phyloP scores from a whole-genome alignment of 2,329 filamentous ascomycete species.

The Coniella lustricola region DNA sequence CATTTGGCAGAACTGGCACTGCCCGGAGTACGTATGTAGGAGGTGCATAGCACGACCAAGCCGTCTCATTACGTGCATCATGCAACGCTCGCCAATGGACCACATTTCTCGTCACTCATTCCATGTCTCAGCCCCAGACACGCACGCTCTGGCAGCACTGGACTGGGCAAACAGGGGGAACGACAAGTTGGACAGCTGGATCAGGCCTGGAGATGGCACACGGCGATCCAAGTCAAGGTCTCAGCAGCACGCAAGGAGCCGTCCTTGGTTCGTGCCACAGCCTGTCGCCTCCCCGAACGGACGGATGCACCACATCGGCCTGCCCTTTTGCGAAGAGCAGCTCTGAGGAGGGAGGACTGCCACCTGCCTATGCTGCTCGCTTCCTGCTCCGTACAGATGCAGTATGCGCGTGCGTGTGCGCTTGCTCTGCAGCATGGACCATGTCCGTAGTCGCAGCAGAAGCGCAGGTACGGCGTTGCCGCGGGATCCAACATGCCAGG shows the following conservation, averaged over 20 bases:
- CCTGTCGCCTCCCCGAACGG: too few relatives aligned
- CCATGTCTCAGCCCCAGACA: background rate
- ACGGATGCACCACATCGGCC: too few relatives aligned
- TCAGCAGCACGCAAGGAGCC: too few relatives aligned
- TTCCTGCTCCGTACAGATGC: too few relatives aligned
- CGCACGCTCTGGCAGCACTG: background rate
- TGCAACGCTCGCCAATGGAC: background rate
- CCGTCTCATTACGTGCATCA: too few relatives aligned
- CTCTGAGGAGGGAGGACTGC: too few relatives aligned
- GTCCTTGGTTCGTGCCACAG: too few relatives aligned
- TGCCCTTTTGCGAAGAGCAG: too few relatives aligned
- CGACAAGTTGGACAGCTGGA: background rate
- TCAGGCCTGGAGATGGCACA: too few relatives aligned
- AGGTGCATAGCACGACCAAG: background rate
- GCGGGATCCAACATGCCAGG: background rate
- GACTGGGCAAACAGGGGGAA: background rate
- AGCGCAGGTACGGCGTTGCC: slow-evolving; percentile 3
- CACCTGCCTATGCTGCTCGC: too few relatives aligned
- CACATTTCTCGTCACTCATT: background rate
- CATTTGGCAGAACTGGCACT: background rate
- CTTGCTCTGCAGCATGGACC: background rate
- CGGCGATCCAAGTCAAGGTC: too few relatives aligned
- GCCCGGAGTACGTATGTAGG: too few relatives aligned
- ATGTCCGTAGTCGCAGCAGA: background rate
- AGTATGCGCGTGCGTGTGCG: background rate